Evolutionary conservation across 148 eudicot species (phyloP).

Genomic region (Suaeda aralocaspica): DNA sequence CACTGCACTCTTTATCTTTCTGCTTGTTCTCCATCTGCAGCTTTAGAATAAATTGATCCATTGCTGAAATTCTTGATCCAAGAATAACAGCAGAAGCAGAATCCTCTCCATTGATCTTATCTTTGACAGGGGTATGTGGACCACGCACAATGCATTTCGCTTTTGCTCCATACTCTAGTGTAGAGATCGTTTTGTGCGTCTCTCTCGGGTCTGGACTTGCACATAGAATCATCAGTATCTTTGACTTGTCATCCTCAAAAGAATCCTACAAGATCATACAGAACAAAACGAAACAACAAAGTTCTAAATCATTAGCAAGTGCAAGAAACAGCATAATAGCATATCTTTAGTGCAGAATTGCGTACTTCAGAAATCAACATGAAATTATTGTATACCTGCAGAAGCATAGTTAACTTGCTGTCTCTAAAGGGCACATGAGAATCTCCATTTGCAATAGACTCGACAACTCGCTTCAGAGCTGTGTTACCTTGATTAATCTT

Average conservation of each 20-base stretch:
- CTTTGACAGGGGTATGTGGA: constrained; percentile 70
- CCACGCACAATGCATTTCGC: constrained; percentile 96
- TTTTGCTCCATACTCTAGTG: constrained; percentile 95
- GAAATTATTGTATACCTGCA: constrained; percentile 54
- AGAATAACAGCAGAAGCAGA: constrained; percentile 63
- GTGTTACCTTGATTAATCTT: constrained; percentile 95
- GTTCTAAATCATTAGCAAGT: background rate
- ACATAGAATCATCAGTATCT: constrained; percentile 90
- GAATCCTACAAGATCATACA: constrained; percentile 57
- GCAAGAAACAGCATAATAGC: background rate
- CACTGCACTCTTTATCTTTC: constrained; percentile 71
- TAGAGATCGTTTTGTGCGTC: constrained; percentile 83
- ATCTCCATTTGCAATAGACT: constrained; percentile 97
- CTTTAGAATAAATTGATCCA: constrained; percentile 84
- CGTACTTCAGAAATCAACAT: background rate
- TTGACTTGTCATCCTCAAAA: constrained; percentile 92
- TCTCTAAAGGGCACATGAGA: constrained; percentile 97
- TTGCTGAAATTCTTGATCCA: constrained; percentile 78
- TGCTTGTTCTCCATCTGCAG: constrained; percentile 79
- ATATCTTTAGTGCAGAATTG: background rate
- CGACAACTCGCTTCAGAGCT: constrained; percentile 92
- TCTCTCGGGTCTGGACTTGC: constrained; percentile 96
- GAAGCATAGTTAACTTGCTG: constrained; percentile 97
- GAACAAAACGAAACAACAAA: background rate
- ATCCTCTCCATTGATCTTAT: constrained; percentile 52